Evolutionary conservation across 2,329 filamentous ascomycete species (phyloP), one percentile per base, ranked within the genome.

Genomic region (Pseudogymnoascus sp.): DNA sequence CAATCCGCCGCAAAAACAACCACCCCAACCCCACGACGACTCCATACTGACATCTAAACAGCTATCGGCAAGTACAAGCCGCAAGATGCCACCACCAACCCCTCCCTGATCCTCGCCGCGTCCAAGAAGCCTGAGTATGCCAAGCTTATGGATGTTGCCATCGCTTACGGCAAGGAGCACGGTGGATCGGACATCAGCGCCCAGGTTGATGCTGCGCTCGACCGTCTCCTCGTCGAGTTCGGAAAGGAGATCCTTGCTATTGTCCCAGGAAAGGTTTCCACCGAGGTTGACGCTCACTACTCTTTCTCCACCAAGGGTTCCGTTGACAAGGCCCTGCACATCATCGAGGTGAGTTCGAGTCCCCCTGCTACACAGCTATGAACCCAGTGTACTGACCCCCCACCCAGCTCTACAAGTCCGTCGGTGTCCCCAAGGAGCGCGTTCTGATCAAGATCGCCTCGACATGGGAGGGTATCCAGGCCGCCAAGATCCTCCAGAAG

Each of bases 51-150:
- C 67, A 65, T 82, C 75, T 78, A 79, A 70, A 77, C 80, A 87
- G 93, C 93, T 79, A 99, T 99, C 78, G 93, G 84, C 83, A 97
- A 97, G 84, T 99, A 99, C 88, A 96, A 96, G 87, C 95, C 95
- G 69, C 93, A 99, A 85, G 95, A 99, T 90, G 95, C 95, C 76
- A 99, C 95, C 78, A 99, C 95, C 83, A 99, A 99, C 87, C 95
- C 95, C 66, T 97, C 95, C 68, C 85, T 99, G 77, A 97, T 99
- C 80, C 89, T 99, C 76, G 93, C 93, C 71, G 95, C 95, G 69
- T 93, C 95, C 76, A 97, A 99, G 86, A 97, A 97, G 87, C 76
- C 90, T 77, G 93, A 97, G 80, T 97, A 97, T 79, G 91, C 90
- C 74, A 88, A 88, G 78, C 82, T 97, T 76, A 96, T 97, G 72